Base-by-base conservation (phyloP, 495 filamentous ascomycete genomes). In the Daldinia caldariorum region DNA sequence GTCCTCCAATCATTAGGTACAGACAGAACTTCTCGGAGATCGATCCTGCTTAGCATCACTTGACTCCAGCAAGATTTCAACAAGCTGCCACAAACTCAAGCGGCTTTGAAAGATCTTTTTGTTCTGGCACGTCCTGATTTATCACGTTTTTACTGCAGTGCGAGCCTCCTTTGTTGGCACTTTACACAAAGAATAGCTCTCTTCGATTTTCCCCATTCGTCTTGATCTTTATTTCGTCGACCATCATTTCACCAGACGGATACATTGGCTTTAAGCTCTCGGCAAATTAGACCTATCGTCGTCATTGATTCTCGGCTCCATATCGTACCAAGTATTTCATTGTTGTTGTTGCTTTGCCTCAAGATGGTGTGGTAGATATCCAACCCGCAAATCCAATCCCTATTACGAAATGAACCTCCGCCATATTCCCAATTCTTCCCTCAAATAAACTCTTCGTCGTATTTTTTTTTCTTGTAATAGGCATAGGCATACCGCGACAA, bases 401-500 rank as follows among this genome's bases (percentile, higher is more conserved):
- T 64, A 34, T 18, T 32, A 56, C 69, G 71, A 63, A 39, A 70
- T 73, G 67, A 67, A 45, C 62, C 58, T 67, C 62, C 60, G 29
- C 20, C 39, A 70, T 49, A 47, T 63, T 54, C 29, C 16, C 66
- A 53, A 66, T 35, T 58, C 20, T 0, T 41, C 59, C 59, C n/a
- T 47, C 32, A 66, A 57, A 45, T 60, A 54, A 67, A 37, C 54
- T n/a, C 35, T 20, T 41, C 20, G 66, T 54, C 38, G 59, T 61
- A 8, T 65, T 26, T 65, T 54, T 65, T 26, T 65, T 54, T 54
- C 31, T 47, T 45, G 41, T 56, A 63, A 50, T 61, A 62, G 63
- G 32, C 41, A 45, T 53, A 26, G 26, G 26, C 26, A 69, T 35
- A 61, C 54, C 26, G 20, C 45, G 56, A 58, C 32, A 12, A 61